Conservation (phyloP, 2,329 filamentous ascomycete genomes). For the Aspergillus versicolor region DNA sequence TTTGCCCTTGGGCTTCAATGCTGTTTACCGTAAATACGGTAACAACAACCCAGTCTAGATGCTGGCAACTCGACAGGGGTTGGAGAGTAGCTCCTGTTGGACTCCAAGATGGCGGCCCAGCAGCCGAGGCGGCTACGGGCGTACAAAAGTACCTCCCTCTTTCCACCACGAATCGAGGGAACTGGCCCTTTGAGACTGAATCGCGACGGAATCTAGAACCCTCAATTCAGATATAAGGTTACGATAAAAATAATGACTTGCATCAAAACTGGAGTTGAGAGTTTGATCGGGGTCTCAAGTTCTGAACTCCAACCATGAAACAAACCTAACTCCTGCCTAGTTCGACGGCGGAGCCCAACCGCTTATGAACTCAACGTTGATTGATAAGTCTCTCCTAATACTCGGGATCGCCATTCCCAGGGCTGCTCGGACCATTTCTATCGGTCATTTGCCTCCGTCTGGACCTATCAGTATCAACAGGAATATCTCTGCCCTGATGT, state of each 20-base stretch:
- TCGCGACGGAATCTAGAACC: neutral
- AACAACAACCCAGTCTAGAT: neutral
- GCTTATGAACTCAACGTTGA: neutral
- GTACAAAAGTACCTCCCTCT: neutral
- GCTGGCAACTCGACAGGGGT: neutral
- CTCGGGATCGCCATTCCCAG: neutral
- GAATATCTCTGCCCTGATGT: neutral
- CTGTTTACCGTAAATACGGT: neutral
- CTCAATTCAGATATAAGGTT: constrained; percentile 1
- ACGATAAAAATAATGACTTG: neutral
- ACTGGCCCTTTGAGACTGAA: neutral
- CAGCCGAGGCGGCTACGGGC: neutral
- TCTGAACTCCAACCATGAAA: neutral
- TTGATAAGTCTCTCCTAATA: constrained; percentile 2
- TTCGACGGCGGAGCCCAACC: neutral
- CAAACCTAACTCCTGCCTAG: neutral
- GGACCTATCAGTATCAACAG: neutral
- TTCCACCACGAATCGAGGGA: neutral
- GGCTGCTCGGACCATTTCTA: neutral
- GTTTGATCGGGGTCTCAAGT: neutral
- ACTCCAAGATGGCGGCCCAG: neutral
- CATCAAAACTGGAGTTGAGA: constrained; percentile 6
- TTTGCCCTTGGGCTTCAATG: neutral
- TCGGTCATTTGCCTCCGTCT: neutral
- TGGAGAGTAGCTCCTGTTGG: neutral